These are phyloP conservation scores for Penicillium tannophilum DNA, from an alignment of 495 filamentous ascomycete genomes.

Conservation along the genomic window DNA sequence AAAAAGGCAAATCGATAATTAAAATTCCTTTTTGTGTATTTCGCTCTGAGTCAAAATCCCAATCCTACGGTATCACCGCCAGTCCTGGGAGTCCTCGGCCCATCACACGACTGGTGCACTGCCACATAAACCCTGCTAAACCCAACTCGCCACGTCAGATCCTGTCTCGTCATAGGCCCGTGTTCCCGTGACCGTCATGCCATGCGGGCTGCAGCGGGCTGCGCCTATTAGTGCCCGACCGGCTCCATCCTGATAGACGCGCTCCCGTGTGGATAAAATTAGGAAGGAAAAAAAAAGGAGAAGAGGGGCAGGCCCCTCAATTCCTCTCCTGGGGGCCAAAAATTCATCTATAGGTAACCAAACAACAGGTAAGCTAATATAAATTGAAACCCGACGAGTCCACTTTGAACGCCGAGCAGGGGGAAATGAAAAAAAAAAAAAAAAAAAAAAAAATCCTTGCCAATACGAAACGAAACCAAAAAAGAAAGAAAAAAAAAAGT, in stretches of 20 bases:
- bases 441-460: slow-evolving; percentile 1
- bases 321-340: not conserved
- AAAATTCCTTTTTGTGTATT: slow-evolving; percentile 5
- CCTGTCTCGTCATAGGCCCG: slow-evolving; percentile 28
- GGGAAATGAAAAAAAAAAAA: not conserved
- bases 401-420: not conserved
- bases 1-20: not conserved
- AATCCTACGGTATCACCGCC: slow-evolving; percentile 19
- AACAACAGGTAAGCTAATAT: not conserved
- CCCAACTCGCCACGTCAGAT: slow-evolving; percentile 21
- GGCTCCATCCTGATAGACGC: slow-evolving; percentile 37
- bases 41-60: slow-evolving; percentile 12
- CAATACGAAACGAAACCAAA: not conserved
- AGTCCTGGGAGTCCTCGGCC: not conserved
- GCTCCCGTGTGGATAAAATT: slow-evolving; percentile 36
- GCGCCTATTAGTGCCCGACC: slow-evolving; percentile 39
- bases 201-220: slow-evolving; percentile 51
- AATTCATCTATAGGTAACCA: not conserved
- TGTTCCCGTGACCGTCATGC: slow-evolving; percentile 44
- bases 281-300: slow-evolving; percentile 4
- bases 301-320: not conserved
- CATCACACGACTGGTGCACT: slow-evolving; percentile 26
- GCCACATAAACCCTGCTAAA: slow-evolving; percentile 11
- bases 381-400: slow-evolving; percentile 8
- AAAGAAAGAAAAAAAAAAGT: slow-evolving; percentile 14